Evolutionary conservation across 129 eudicot genomes (phyloP), one percentile per base, ranked within the genome.

Genomic region (Chrysanthemum seticuspe): DNA sequence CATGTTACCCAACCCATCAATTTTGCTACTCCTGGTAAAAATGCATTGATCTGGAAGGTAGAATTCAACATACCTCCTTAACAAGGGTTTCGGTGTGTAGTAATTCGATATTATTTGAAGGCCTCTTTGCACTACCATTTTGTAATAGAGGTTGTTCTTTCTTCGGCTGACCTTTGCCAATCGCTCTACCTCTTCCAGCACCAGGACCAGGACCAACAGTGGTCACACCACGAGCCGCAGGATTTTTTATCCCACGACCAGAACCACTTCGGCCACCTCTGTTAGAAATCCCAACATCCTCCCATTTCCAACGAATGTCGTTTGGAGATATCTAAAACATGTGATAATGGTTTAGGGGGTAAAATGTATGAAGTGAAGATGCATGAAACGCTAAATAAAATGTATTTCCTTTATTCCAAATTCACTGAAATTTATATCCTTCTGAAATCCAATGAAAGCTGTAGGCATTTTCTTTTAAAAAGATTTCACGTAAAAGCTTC

Each of bases 51-150:
- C 47, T 40, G 2, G 2, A 40, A 40, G 10, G 2, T 0, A 40
- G 47, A 40, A 40, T 53, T 53, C n/a, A 58, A 10, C 62, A 44
- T 76, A 93, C 98, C 96, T 93, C 98, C 61, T 84, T 93, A 65
- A 93, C 82, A 59, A 93, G 83, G 57, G 92, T 87, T 68, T 89
- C 96, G 5, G 98, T 93, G 80, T 93, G 88, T 58, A 93, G 90
- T 65, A 93, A 69, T 76, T 87, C 85, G 11, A 89, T 86, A 80
- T 84, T 91, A 31, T 82, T 85, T 13, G 75, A 80, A 64, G 82
- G 75, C 75, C 79, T 85, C 81, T 86, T 92, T 56, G 82, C 87
- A 53, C 84, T 52, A 62, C 91, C 95, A 58, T 92, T 89, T 70
- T 64, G 87, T 54, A 80, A 74, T 62, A 82, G 75, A 65, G 78